These are phyloP conservation scores for Chrysanthemum seticuspe DNA, from an alignment of 129 eudicot species.

Conservation along the genomic window DNA sequence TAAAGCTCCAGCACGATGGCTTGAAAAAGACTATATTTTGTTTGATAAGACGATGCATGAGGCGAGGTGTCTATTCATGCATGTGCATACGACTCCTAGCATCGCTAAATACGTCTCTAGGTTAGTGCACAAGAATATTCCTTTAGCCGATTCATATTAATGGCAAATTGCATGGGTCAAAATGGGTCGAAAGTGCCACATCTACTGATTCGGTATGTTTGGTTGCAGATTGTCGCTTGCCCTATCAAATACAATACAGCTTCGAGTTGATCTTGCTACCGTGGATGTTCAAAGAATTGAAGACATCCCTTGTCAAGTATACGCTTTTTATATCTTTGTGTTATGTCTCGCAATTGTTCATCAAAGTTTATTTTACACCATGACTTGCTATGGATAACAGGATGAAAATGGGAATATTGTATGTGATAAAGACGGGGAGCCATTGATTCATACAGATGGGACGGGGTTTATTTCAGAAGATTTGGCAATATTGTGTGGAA, in stretches of 20 bases:
- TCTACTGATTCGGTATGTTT: conserved; percentile 5
- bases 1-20: conserved; percentile 40
- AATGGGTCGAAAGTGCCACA: not conserved
- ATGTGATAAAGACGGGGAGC: conserved; percentile 57
- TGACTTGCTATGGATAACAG: conserved; percentile 29
- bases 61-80: conserved; percentile 81
- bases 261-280: conserved; percentile 51
- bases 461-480: conserved; percentile 88
- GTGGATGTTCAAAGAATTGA: conserved; percentile 49
- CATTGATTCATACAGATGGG: conserved; percentile 78
- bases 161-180: not conserved
- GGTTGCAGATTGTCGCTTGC: conserved; percentile 60
- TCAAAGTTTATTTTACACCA: not conserved
- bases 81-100: conserved; percentile 52
- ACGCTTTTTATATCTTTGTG: conserved; percentile 3
- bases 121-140: conserved; percentile 31
- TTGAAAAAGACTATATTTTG: conserved; percentile 27
- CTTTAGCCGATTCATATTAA: not conserved
- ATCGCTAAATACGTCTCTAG: conserved; percentile 74
- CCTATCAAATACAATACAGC: conserved; percentile 64
- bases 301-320: conserved; percentile 67
- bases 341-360: not conserved
- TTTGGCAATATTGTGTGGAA: conserved; percentile 58
- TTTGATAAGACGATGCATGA: conserved; percentile 36
- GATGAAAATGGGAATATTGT: conserved; percentile 46